These are phyloP conservation scores for Phytophthora colocasiae DNA, from an alignment of 352 stramenopile genomes.

Conservation along the genomic window DNA sequence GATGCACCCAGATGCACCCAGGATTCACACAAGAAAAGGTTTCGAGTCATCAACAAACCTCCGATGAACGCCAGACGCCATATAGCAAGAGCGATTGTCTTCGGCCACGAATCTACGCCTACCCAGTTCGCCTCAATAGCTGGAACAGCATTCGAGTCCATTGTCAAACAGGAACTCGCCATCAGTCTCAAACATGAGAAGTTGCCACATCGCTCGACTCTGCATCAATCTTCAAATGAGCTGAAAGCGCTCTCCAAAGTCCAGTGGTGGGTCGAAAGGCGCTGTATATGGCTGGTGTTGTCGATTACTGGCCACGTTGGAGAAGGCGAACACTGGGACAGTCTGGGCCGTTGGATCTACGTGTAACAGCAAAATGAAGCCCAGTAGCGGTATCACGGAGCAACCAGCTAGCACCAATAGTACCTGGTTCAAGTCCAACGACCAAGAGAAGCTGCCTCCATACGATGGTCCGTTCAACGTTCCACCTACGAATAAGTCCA, in stretches of 20 bases:
- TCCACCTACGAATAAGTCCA: conserved; percentile 55
- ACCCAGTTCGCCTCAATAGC: conserved; percentile 73
- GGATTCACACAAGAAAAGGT: conserved; percentile 57
- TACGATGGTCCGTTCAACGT: conserved; percentile 69
- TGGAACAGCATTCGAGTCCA: conserved; percentile 53
- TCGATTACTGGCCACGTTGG: conserved; percentile 10
- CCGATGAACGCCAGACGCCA: conserved; percentile 62
- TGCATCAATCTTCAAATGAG: conserved; percentile 73
- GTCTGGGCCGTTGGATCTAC: conserved; percentile 43
- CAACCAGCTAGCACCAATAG: conserved; percentile 45
- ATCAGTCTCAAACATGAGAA: conserved; percentile 74
- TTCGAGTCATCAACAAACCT: conserved; percentile 62
- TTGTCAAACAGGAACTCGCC: conserved; percentile 58
- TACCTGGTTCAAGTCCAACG: conserved; percentile 34
- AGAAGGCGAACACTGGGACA: conserved; percentile 23
- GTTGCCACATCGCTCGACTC: conserved; percentile 76
- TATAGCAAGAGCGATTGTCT: conserved; percentile 51
- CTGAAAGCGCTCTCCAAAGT: conserved; percentile 39
- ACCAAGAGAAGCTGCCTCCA: conserved; percentile 65
- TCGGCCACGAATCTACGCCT: conserved; percentile 56
- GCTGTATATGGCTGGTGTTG: conserved; percentile 2
- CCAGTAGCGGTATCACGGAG: conserved; percentile 50
- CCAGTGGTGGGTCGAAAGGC: conserved; percentile 15
- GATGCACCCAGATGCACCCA: conserved; percentile 40
- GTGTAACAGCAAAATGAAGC: conserved; percentile 59